Conservation (phyloP, 2,329 filamentous ascomycete genomes). For the Fusarium armeniacum region DNA sequence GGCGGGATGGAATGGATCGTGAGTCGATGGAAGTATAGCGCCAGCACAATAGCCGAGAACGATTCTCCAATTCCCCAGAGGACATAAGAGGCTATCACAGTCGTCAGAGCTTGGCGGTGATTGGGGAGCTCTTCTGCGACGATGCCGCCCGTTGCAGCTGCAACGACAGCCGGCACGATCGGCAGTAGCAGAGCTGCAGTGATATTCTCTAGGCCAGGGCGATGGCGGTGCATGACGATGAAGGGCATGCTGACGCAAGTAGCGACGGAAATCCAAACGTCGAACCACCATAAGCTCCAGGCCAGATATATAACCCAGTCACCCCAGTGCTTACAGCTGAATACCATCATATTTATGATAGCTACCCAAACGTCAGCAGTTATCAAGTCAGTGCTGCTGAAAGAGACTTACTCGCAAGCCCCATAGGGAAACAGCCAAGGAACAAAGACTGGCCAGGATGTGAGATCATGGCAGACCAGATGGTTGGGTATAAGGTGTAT, state of each 20-base stretch:
- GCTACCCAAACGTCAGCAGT: conserved; percentile 51
- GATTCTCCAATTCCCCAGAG: conserved; percentile 75
- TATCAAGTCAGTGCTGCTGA: not conserved
- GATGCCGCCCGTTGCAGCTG: conserved; percentile 73
- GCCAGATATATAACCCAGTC: conserved; percentile 67
- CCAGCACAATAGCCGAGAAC: conserved; percentile 73
- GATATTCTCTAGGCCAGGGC: conserved; percentile 67
- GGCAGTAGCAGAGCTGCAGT: conserved; percentile 76
- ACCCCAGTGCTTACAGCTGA: conserved; percentile 74
- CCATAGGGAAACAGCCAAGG: conserved; percentile 77
- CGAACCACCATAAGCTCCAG: conserved; percentile 72
- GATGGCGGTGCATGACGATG: conserved; percentile 65
- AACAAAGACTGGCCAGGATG: conserved; percentile 78
- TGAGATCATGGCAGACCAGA: conserved; percentile 75
- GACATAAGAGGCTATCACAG: conserved; percentile 74
- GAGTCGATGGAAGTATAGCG: conserved; percentile 78
- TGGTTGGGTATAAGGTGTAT: conserved; percentile 74
- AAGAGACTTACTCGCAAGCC: conserved; percentile 65
- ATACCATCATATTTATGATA: conserved; percentile 74
- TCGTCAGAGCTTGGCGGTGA: conserved; percentile 68
- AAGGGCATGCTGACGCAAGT: conserved; percentile 70
- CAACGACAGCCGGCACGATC: conserved; percentile 76
- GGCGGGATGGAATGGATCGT: conserved; percentile 76
- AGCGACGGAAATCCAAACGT: conserved; percentile 65
- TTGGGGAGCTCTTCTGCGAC: conserved; percentile 72